A percentile compares a stretch with the other conserved stretches of the same genome.
phyloP scores from a whole-genome alignment of 2,329 filamentous ascomycete species.

The Ceratocystis lukuohia region DNA sequence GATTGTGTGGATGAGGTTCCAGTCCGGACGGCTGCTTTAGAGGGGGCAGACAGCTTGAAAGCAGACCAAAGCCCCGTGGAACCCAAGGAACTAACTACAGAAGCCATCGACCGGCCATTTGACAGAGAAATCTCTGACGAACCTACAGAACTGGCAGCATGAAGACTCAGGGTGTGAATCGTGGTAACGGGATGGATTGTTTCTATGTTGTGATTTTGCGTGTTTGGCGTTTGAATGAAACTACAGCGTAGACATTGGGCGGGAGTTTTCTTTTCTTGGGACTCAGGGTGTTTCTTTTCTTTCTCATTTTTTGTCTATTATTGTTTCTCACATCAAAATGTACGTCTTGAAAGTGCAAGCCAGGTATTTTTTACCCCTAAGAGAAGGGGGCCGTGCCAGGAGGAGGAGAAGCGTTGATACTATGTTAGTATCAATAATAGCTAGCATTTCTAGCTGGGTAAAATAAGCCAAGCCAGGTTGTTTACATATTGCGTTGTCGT shows the following conservation, averaged over 20 bases:
- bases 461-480: background rate
- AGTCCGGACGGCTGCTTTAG: conserved; percentile 29
- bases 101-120: background rate
- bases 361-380: too few species aligned
- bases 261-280: conserved; percentile 3
- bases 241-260: background rate
- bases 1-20: conserved; percentile 51
- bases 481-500: too few species aligned
- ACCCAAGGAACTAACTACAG: background rate
- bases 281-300: background rate
- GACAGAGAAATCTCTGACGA: background rate
- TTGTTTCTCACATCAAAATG: background rate
- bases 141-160: background rate
- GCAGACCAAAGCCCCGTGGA: background rate
- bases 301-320: conserved; percentile 8
- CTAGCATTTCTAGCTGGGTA: background rate
- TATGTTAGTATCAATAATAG: background rate
- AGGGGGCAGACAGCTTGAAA: background rate
- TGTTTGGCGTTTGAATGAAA: conserved; percentile 3
- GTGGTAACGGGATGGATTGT: background rate
- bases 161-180: background rate
- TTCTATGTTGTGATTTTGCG: background rate
- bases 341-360: background rate
- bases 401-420: too few species aligned
- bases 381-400: too few species aligned